These are phyloP conservation scores for Lactuca sativa DNA, from an alignment of 129 eudicot genomes.

Conservation along the genomic window DNA sequence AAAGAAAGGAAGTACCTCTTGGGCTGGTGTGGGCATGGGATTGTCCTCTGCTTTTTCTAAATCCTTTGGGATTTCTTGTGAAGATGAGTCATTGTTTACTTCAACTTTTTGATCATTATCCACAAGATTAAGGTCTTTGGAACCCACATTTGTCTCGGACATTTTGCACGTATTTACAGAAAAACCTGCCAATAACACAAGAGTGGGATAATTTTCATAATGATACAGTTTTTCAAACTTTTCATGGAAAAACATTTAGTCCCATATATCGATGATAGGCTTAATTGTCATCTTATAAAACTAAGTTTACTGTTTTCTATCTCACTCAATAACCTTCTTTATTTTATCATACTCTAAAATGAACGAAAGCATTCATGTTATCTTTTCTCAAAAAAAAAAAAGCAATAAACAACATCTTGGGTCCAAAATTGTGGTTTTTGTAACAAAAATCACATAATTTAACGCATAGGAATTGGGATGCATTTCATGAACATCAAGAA, in stretches of 20 bases:
- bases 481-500: not conserved
- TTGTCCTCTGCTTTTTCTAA: slow-evolving; percentile 33
- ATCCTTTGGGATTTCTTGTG: slow-evolving; percentile 27
- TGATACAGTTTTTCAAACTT: too few species aligned
- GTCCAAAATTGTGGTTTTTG: not conserved
- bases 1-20: slow-evolving; percentile 46
- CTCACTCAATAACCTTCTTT: not conserved
- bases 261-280: not conserved
- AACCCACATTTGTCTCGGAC: slow-evolving; percentile 25
- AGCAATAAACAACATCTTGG: not conserved
- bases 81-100: slow-evolving; percentile 31
- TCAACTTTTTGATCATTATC: slow-evolving; percentile 35
- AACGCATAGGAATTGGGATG: not conserved
- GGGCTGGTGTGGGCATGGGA: slow-evolving; percentile 50
- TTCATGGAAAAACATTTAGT: not conserved
- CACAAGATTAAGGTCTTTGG: slow-evolving; percentile 26
- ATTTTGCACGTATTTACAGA: slow-evolving; percentile 20
- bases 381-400: not conserved
- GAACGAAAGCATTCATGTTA: not conserved
- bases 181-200: slow-evolving; percentile 28
- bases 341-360: not conserved
- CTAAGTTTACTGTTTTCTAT: not conserved
- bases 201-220: slow-evolving; percentile 10
- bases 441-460: slow-evolving; percentile 9
- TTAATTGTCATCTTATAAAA: not conserved